Conservation (phyloP, 2,329 filamentous ascomycete species). For the Grosmannia serpens region DNA sequence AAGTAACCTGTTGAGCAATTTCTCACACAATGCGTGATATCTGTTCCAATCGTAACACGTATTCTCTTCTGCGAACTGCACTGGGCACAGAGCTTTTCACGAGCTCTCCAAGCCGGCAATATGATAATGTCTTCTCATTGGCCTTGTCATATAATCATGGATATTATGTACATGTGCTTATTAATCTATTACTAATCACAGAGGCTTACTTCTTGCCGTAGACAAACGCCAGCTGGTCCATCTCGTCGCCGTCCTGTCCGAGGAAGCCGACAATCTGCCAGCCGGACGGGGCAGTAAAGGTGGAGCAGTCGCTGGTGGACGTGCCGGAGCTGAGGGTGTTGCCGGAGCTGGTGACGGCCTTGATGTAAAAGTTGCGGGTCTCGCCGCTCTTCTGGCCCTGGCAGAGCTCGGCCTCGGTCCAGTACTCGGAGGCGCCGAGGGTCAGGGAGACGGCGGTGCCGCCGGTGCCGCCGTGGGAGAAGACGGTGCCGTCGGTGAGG, state of each 20-base stretch:
- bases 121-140: too few relatives aligned
- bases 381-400: constrained; percentile 30
- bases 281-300: constrained; percentile 32
- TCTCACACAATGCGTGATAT: too few relatives aligned
- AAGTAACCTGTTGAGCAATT: too few relatives aligned
- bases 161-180: background rate
- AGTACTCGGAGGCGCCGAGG: constrained; percentile 34
- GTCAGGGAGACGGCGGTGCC: constrained; percentile 30
- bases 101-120: too few relatives aligned
- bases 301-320: constrained; percentile 33
- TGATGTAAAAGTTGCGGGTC: constrained; percentile 44
- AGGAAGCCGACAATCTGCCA: constrained; percentile 43
- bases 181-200: background rate
- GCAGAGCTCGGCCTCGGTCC: constrained; percentile 37
- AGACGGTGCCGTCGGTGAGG: constrained; percentile 33
- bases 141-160: background rate
- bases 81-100: too few relatives aligned
- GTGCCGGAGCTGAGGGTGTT: constrained; percentile 32
- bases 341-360: constrained; percentile 38
- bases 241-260: constrained; percentile 40
- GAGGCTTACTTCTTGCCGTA: constrained; percentile 30
- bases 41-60: too few relatives aligned
- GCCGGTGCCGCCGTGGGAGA: constrained; percentile 43
- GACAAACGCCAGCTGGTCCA: constrained; percentile 41
- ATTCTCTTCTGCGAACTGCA: too few relatives aligned